phyloP scores from a whole-genome alignment of 805 yeast species.

The Ogataea salicorniae region DNA sequence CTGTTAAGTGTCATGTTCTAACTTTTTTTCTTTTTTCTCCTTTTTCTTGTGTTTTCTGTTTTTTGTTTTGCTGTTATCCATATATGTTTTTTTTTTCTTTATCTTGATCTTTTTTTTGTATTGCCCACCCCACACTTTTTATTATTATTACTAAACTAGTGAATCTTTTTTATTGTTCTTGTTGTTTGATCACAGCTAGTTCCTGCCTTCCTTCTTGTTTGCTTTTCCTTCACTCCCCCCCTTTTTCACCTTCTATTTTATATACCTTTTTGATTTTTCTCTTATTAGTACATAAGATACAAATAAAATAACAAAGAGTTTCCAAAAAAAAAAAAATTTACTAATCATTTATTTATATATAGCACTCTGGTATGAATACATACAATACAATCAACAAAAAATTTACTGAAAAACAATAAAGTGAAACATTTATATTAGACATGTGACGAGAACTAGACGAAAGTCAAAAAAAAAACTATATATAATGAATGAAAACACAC shows the following conservation, averaged over 20 bases:
- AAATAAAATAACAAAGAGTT: no score
- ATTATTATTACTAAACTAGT: no score
- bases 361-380: no score
- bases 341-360: no score
- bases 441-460: no score
- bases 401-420: no score
- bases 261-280: neutral
- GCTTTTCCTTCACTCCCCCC: neutral
- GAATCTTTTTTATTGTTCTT: no score
- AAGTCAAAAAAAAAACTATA: neutral
- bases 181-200: neutral
- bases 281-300: neutral
- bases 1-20: neutral
- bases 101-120: no score
- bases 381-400: no score
- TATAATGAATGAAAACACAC: neutral
- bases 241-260: neutral
- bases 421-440: no score
- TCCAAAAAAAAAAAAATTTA: no score
- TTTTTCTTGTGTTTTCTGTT: neutral
- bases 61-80: neutral
- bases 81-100: neutral
- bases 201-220: neutral
- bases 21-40: neutral
- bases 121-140: no score